Base-by-base conservation (phyloP, 805 yeast genomes). In the Saccharomycopsis sp. region DNA sequence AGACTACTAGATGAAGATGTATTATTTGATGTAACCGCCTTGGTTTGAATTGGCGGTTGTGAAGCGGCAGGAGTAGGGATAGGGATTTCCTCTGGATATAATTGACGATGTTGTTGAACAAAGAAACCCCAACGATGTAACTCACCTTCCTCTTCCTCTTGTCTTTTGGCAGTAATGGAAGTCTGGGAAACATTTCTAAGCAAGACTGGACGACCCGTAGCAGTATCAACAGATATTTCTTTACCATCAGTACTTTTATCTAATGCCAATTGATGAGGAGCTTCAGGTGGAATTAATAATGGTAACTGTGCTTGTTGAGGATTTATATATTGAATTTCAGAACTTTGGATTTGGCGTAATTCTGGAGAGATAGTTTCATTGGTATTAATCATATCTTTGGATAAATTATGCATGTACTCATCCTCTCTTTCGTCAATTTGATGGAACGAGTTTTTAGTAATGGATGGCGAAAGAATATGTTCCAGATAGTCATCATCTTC, bases 131-230 rank as follows among this genome's bases (percentile, higher is more conserved):
- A 76, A 60, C 81, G 76, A 58, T 84, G 95, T 48, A 86, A 70
- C 53, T 83, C 94, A 51, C 96, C 96, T 63, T 87, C 96, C 56
- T 87, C 96, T 46, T 77, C 78, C 55, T 86, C 95, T 57, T 82
- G 85, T 48, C 72, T 73, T 56, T 74, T 79, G 13, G 87, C 85
- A 52, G 81, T 76, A 10, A 61, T 53, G 0, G 83, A 70, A 1
- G 82, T 77, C 47, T 74, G 80, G 0, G 85, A 76, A 4, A 72
- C 61, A 4, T 78, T 73, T 49, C 79, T 67, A 59, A 76, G 69
- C 46, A 79, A 60, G 17, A 81, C 76, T 2, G 88, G 85, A 48
- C 76, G 64, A 34, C 92, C 92, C 0, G 89, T 81, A 21, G 69
- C 61, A 43, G 74, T 67, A 60, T 82, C 89, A 37, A 80, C 67